These are phyloP conservation scores for Mortierella sp. DNA, from an alignment of 371 early-diverging fungal species.

Conservation along the genomic window DNA sequence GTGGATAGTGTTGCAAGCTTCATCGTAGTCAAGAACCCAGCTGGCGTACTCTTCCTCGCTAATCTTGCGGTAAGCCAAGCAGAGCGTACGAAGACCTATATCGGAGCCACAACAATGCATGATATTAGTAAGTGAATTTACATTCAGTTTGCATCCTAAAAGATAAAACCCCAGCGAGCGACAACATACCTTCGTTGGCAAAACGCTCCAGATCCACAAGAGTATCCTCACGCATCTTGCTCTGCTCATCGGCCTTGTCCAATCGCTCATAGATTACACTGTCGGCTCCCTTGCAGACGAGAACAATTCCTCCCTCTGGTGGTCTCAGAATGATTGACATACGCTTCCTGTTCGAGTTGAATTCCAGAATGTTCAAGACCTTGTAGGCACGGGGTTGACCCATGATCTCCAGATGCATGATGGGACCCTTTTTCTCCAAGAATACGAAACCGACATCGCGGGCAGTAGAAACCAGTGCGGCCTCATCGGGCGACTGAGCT, in stretches of 20 bases:
- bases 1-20: conserved; percentile 75
- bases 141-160: not conserved
- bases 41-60: conserved; percentile 76
- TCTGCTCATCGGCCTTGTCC: conserved; percentile 65
- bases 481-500: conserved; percentile 96
- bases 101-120: not conserved
- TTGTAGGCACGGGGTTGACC: conserved; percentile 75
- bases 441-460: conserved; percentile 93
- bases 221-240: conserved; percentile 72
- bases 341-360: conserved; percentile 87
- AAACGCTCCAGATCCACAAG: conserved; percentile 85
- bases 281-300: conserved; percentile 98
- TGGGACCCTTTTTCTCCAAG: conserved; percentile 75
- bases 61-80: conserved; percentile 84
- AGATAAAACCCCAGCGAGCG: not conserved
- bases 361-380: conserved; percentile 85
- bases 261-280: conserved; percentile 89
- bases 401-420: conserved; percentile 74
- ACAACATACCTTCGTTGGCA: conserved; percentile 81
- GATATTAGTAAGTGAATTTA: not conserved
- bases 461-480: conserved; percentile 92
- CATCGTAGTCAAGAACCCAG: conserved; percentile 74
- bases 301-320: conserved; percentile 78
- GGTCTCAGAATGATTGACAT: conserved; percentile 87
- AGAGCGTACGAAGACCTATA: conserved; percentile 85